phyloP scores from a whole-genome alignment of 305 asterid genomes.

The Fraxinus velutina region DNA sequence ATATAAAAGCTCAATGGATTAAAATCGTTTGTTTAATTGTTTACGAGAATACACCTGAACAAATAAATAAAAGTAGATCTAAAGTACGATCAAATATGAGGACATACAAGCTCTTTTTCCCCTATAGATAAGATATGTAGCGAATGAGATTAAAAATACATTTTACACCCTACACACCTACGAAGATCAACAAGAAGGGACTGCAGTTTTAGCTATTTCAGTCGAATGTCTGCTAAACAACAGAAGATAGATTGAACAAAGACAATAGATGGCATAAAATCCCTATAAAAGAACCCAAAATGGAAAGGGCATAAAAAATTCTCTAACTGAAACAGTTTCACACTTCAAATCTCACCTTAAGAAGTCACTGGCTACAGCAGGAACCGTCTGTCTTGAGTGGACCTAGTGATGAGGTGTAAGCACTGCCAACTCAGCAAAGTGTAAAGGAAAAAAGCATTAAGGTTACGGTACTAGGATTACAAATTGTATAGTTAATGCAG shows the following conservation, averaged over 20 bases:
- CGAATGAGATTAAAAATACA: background rate
- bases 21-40: background rate
- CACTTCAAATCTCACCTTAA: constrained; percentile 42
- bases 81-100: background rate
- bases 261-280: background rate
- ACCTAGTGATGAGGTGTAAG: constrained; percentile 70
- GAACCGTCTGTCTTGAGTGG: constrained; percentile 53
- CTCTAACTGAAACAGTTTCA: constrained; percentile 7
- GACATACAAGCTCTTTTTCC: background rate
- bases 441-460: constrained; percentile 26
- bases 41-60: background rate
- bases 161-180: background rate
- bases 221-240: background rate
- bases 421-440: constrained; percentile 54
- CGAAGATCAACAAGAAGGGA: background rate
- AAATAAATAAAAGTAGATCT: background rate
- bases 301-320: background rate
- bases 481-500: background rate
- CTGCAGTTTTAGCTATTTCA: background rate
- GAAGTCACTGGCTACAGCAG: constrained; percentile 36
- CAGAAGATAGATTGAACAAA: background rate
- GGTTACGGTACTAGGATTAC: constrained; percentile 14
- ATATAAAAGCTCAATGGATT: background rate
- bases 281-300: background rate
- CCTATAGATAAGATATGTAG: background rate